Evolutionary conservation across 805 yeast species (phyloP).

Genomic region (Wickerhamomyces bovis): DNA sequence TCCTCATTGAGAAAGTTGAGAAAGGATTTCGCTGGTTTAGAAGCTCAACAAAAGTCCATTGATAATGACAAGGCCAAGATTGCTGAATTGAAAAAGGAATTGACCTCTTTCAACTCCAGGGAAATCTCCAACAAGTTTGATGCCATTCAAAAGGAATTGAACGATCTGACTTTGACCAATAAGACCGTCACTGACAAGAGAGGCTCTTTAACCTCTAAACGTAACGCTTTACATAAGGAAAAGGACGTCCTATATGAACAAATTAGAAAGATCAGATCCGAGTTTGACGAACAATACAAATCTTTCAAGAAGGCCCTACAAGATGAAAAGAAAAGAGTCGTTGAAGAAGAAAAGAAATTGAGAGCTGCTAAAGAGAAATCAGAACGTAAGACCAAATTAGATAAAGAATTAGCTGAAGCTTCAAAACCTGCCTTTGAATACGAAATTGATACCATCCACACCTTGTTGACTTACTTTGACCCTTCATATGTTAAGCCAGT

Average conservation of each 20-base stretch:
- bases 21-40: conserved; percentile 70
- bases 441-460: conserved; percentile 74
- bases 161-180: conserved; percentile 53
- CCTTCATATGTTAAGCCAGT: conserved; percentile 65
- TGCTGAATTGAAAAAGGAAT: conserved; percentile 63
- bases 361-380: conserved; percentile 43
- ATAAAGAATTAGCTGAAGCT: conserved; percentile 66
- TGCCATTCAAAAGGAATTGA: conserved; percentile 60
- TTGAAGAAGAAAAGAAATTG: conserved; percentile 44
- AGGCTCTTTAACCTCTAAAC: conserved; percentile 54
- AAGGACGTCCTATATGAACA: conserved; percentile 63
- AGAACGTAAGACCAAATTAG: conserved; percentile 53
- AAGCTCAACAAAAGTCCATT: conserved; percentile 69
- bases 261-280: conserved; percentile 64
- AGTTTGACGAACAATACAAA: conserved; percentile 68
- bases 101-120: conserved; percentile 48
- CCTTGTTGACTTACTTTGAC: conserved; percentile 67
- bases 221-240: conserved; percentile 59
- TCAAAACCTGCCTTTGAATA: conserved; percentile 76
- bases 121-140: conserved; percentile 68
- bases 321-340: conserved; percentile 67
- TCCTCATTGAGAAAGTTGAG: conserved; percentile 73
- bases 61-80: conserved; percentile 75
- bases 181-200: conserved; percentile 63
- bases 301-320: conserved; percentile 63